A percentile compares a stretch with the other conserved stretches of the same genome.
Evolutionary conservation across 1,139 yeast species (phyloP).

Genomic region (Yamadazyma songkhlaensis): DNA sequence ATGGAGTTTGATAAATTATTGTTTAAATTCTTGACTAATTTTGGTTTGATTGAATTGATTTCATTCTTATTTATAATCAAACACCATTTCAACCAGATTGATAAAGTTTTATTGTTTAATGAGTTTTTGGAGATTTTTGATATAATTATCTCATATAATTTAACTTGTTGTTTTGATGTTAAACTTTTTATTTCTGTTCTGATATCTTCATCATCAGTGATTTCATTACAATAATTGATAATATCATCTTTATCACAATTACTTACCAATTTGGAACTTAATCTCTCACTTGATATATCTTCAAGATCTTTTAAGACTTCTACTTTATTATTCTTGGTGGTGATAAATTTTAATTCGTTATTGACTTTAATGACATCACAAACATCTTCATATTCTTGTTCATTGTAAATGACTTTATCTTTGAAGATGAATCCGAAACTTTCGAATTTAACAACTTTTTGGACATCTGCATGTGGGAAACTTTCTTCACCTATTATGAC

Average conservation of each 20-base stretch:
- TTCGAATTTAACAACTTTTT: slow-evolving; percentile 4
- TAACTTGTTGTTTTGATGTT: slow-evolving; percentile 16
- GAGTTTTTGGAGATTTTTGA: slow-evolving; percentile 33
- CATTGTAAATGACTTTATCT: slow-evolving; percentile 3
- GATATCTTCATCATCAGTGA: slow-evolving; percentile 30
- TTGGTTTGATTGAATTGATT: slow-evolving; percentile 6
- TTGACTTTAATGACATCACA: slow-evolving; percentile 3
- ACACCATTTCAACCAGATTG: slow-evolving; percentile 52
- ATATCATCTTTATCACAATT: slow-evolving; percentile 9
- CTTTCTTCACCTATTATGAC: slow-evolving; percentile 7
- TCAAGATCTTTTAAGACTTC: not conserved
- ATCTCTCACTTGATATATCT: not conserved
- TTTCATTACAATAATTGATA: slow-evolving; percentile 33
- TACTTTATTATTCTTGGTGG: not conserved
- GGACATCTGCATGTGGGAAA: slow-evolving; percentile 1
- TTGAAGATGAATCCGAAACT: slow-evolving; percentile 4
- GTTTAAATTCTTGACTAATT: slow-evolving; percentile 9
- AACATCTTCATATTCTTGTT: not conserved
- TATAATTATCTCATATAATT: slow-evolving; percentile 34
- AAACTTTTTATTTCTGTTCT: slow-evolving; percentile 31
- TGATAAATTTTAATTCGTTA: slow-evolving; percentile 3
- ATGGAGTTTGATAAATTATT: slow-evolving; percentile 31
- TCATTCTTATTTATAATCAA: slow-evolving; percentile 35
- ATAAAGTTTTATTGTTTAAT: slow-evolving; percentile 27
- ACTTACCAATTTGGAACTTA: not conserved